phyloP scores from a whole-genome alignment of 31 red algal genomes.

The Odonthalia washingtoniensis region DNA sequence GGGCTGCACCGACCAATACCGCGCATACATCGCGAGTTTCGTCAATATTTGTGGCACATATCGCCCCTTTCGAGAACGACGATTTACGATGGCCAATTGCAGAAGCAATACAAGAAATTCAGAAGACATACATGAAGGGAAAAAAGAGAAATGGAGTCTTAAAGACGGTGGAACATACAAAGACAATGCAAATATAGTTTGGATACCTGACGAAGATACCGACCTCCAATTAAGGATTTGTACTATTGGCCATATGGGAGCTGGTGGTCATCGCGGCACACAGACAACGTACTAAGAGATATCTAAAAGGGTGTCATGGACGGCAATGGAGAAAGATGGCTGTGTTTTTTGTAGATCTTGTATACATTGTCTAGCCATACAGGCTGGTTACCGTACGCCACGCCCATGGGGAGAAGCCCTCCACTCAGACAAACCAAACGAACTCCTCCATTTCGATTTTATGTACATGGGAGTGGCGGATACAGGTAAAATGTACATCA shows the following conservation, averaged over 20 bases:
- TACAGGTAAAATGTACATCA: not conserved
- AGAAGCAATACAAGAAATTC: no score
- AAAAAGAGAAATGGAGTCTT: no score
- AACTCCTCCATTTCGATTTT: not conserved
- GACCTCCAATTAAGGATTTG: not conserved
- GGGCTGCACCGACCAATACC: no score
- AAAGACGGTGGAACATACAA: no score
- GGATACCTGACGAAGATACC: no score
- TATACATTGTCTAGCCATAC: not conserved
- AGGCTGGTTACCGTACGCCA: not conserved
- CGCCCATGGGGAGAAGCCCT: not conserved
- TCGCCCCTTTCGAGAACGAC: no score
- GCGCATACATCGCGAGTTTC: no score
- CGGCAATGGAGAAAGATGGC: not conserved
- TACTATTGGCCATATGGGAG: not conserved
- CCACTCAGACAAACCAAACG: not conserved
- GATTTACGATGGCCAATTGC: no score
- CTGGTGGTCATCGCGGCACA: not conserved
- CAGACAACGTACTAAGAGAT: not conserved
- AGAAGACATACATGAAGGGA: no score
- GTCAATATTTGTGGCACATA: no score
- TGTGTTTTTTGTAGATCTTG: not conserved
- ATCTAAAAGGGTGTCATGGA: not conserved
- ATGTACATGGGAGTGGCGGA: not conserved
- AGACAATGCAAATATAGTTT: no score